These are phyloP conservation scores for Xylaria longipes DNA, from an alignment of 495 filamentous ascomycete species.

Conservation along the genomic window DNA sequence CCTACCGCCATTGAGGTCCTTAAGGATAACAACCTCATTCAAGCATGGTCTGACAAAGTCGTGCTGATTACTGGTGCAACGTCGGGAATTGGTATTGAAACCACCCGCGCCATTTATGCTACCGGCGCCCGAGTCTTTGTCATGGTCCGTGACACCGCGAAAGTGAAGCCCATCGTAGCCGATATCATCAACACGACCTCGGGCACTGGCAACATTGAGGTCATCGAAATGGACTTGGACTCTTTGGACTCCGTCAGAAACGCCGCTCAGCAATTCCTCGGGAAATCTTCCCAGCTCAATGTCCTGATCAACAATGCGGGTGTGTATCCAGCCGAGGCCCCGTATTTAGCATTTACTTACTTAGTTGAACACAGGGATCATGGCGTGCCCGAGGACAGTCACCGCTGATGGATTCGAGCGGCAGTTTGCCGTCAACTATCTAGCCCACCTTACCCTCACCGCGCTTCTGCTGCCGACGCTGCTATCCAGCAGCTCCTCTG, in stretches of 20 bases:
- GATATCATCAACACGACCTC: conserved; percentile 34
- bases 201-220: conserved; percentile 32
- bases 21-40: conserved; percentile 51
- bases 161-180: conserved; percentile 43
- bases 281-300: conserved; percentile 27
- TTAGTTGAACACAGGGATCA: conserved; percentile 34
- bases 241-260: conserved; percentile 38
- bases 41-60: conserved; percentile 50
- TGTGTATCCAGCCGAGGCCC: background rate
- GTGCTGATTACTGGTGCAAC: conserved; percentile 58
- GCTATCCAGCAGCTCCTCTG: conserved; percentile 43
- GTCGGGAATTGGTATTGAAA: conserved; percentile 61
- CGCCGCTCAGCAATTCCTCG: conserved; percentile 34
- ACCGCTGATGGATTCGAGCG: conserved; percentile 52
- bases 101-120: conserved; percentile 49
- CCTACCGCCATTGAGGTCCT: conserved; percentile 62
- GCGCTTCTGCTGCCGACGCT: conserved; percentile 48
- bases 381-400: conserved; percentile 45
- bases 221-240: conserved; percentile 48
- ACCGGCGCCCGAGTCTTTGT: conserved; percentile 58
- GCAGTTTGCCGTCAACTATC: conserved; percentile 56
- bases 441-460: conserved; percentile 57
- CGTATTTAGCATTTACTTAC: background rate
- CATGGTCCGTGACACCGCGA: conserved; percentile 47
- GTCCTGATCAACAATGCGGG: conserved; percentile 38